phyloP scores from a whole-genome alignment of 2,329 filamentous ascomycete genomes.

The Pseudocercospora macadamiae region DNA sequence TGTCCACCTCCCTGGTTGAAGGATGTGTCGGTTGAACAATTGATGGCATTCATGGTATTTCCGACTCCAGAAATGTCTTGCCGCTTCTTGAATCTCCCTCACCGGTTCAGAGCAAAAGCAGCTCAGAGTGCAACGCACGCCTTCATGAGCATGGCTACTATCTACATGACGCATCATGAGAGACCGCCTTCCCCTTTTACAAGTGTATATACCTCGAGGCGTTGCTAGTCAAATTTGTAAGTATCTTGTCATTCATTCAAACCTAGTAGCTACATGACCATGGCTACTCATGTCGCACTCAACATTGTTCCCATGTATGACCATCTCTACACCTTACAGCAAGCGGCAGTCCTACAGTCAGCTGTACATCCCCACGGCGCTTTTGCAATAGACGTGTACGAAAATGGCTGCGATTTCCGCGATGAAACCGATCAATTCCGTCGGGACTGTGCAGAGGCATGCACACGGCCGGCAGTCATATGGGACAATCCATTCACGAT shows the following conservation, averaged over 20 bases:
- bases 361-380: not conserved
- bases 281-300: not conserved
- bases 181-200: too few relatives aligned
- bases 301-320: not conserved
- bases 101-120: too few relatives aligned
- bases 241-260: not conserved
- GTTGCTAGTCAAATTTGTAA: too few relatives aligned
- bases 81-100: too few relatives aligned
- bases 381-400: not conserved
- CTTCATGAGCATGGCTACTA: too few relatives aligned
- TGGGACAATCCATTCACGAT: conserved; percentile 9
- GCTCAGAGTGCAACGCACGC: too few relatives aligned
- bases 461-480: not conserved
- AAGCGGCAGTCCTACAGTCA: not conserved
- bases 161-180: too few relatives aligned
- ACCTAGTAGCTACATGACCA: not conserved
- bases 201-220: too few relatives aligned
- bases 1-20: too few relatives aligned
- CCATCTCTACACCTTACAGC: conserved; percentile 3
- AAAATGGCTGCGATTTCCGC: conserved; percentile 7
- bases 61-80: too few relatives aligned
- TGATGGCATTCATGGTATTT: too few relatives aligned
- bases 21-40: too few relatives aligned
- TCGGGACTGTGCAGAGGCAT: conserved; percentile 4
- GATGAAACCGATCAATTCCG: not conserved